These are phyloP conservation scores for Colletotrichum sp. DNA, from an alignment of 2,329 filamentous ascomycete species.

Conservation along the genomic window DNA sequence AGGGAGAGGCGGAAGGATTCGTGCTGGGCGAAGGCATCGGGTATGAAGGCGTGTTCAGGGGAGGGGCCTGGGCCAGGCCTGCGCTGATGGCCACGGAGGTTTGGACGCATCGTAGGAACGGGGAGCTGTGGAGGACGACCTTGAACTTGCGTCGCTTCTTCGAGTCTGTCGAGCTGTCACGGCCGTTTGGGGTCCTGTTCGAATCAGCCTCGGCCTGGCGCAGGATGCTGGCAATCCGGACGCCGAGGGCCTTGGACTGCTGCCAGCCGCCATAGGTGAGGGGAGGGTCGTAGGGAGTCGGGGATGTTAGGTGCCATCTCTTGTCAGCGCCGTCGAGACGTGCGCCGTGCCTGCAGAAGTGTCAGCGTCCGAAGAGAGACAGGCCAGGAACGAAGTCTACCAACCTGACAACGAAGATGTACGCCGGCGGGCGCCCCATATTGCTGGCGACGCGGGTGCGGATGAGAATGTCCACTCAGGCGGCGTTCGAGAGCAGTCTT, in stretches of 20 bases:
- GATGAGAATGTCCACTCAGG: background rate
- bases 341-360: conserved; percentile 74
- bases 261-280: conserved; percentile 94
- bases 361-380: background rate
- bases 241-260: conserved; percentile 81
- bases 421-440: conserved; percentile 48
- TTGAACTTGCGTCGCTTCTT: conserved; percentile 69
- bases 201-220: conserved; percentile 55
- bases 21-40: conserved; percentile 35
- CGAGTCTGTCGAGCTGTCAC: conserved; percentile 24
- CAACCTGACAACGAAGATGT: conserved; percentile 50
- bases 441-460: conserved; percentile 16
- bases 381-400: conserved; percentile 7
- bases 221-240: conserved; percentile 79
- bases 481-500: background rate
- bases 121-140: conserved; percentile 90
- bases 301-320: conserved; percentile 91
- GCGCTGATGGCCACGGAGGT: conserved; percentile 88
- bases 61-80: conserved; percentile 72
- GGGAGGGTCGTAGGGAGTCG: conserved; percentile 93
- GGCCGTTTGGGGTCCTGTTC: conserved; percentile 28
- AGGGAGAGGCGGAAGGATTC: conserved; percentile 11
- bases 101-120: conserved; percentile 90
- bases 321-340: conserved; percentile 94
- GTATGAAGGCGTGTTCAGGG: conserved; percentile 32